A percentile compares a stretch with the other conserved stretches of the same genome.
These are phyloP conservation scores for Pterocarpus macrocarpus DNA, from an alignment of 306 rosid genomes.

Conservation along the genomic window DNA sequence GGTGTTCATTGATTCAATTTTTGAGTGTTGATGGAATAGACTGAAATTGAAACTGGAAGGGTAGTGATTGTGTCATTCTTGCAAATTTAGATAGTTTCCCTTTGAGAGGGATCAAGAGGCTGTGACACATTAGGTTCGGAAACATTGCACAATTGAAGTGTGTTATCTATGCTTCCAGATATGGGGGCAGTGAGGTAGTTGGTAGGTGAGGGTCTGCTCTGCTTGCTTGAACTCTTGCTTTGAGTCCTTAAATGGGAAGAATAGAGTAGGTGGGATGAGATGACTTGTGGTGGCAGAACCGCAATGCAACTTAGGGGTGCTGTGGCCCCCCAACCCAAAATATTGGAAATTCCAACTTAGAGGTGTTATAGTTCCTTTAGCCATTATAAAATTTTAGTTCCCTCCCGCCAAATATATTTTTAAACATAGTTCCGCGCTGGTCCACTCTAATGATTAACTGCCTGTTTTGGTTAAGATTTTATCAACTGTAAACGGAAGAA, in stretches of 20 bases:
- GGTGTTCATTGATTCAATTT: background rate
- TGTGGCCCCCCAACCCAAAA: background rate
- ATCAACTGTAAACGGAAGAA: too few species aligned
- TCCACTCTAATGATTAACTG: background rate
- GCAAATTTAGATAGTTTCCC: background rate
- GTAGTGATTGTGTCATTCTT: background rate
- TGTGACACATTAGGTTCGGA: conserved; percentile 6
- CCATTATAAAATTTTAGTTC: too few species aligned
- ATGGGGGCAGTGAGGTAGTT: background rate
- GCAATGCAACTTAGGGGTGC: background rate
- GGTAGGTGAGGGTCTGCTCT: background rate
- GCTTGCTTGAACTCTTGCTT: background rate
- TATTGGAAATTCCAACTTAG: background rate
- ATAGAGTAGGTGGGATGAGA: background rate
- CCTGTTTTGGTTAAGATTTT: background rate
- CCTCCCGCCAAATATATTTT: background rate
- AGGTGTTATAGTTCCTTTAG: background rate
- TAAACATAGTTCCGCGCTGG: background rate
- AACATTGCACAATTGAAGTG: background rate
- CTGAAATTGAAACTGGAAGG: conserved; percentile 4
- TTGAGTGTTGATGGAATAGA: background rate
- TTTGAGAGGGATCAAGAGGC: background rate
- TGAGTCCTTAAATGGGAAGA: background rate
- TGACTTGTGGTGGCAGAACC: background rate
- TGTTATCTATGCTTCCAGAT: background rate